Percentiles rank a stretch among this genome's conserved stretches.
Evolutionary conservation across 2,329 filamentous ascomycete genomes (phyloP).

Genomic region (Venturia carpophila): DNA sequence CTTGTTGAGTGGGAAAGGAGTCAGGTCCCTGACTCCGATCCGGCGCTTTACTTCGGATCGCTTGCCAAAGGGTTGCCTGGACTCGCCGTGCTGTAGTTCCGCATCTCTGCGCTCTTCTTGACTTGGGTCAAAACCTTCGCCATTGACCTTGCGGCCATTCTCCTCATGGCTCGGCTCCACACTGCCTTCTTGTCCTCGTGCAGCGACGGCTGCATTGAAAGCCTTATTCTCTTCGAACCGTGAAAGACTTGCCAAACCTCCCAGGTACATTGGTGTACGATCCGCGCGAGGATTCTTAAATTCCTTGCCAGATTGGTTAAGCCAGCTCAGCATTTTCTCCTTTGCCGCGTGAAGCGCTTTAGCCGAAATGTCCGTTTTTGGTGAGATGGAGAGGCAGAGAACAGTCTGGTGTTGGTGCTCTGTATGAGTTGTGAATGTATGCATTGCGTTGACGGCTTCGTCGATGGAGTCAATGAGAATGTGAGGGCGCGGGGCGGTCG

Average conservation of each 20-base stretch:
- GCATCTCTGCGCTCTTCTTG: slow-evolving; percentile 12
- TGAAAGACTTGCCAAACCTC: background rate
- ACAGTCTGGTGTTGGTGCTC: background rate
- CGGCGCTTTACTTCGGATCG: background rate
- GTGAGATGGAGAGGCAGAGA: background rate
- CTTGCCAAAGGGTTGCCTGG: background rate
- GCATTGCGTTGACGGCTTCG: background rate
- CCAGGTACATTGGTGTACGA: slow-evolving; percentile 43
- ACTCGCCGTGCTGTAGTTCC: background rate
- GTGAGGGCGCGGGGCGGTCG: background rate
- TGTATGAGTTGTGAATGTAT: background rate
- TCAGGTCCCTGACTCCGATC: slow-evolving; percentile 21
- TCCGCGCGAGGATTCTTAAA: slow-evolving; percentile 42
- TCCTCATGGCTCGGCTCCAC: background rate
- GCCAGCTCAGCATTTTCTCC: slow-evolving; percentile 49
- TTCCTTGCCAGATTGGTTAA: slow-evolving; percentile 45
- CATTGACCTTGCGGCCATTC: background rate
- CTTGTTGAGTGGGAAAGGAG: slow-evolving; percentile 67
- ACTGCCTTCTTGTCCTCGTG: background rate
- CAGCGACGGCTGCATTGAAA: background rate
- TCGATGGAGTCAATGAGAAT: background rate
- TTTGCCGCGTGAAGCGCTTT: slow-evolving; percentile 10
- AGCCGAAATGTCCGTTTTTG: slow-evolving; percentile 9
- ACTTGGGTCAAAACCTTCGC: slow-evolving; percentile 6
- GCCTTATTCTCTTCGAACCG: slow-evolving; percentile 20